A percentile compares a stretch with the other conserved stretches of the same genome.
These are phyloP conservation scores for Kwoniella newhampshirensis DNA, from an alignment of 768 basidiomycete genomes.

Conservation along the genomic window DNA sequence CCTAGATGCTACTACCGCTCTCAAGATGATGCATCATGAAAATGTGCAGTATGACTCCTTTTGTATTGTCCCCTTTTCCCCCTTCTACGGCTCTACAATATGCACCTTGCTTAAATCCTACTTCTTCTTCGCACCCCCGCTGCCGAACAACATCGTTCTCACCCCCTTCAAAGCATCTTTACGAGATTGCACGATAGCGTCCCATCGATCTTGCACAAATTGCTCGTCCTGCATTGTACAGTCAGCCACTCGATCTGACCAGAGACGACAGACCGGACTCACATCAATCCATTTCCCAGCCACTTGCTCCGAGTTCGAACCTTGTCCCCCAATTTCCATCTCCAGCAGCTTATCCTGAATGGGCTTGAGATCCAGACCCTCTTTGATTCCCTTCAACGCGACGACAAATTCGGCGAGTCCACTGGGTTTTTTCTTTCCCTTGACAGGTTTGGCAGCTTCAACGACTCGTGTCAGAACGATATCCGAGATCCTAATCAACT, in stretches of 20 bases:
- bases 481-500: constrained; percentile 14
- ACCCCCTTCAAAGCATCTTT: background rate
- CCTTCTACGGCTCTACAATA: too few species aligned
- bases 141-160: constrained; percentile 2
- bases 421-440: constrained; percentile 18
- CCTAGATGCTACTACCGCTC: too few species aligned
- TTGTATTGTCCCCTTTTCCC: too few species aligned
- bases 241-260: too few species aligned
- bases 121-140: background rate
- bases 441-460: constrained; percentile 8
- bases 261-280: too few species aligned
- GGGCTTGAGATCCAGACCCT: constrained; percentile 12
- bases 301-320: background rate
- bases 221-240: constrained; percentile 21
- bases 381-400: constrained; percentile 12
- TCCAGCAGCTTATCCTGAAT: background rate
- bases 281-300: constrained; percentile 2
- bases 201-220: background rate
- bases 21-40: too few species aligned
- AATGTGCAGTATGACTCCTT: too few species aligned
- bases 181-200: constrained; percentile 5
- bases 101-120: too few species aligned
- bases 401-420: background rate
- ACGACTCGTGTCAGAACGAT: constrained; percentile 1
- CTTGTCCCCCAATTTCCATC: constrained; percentile 3